Conservation (phyloP, 1,139 yeast genomes). For the Nadsonia commutata region DNA sequence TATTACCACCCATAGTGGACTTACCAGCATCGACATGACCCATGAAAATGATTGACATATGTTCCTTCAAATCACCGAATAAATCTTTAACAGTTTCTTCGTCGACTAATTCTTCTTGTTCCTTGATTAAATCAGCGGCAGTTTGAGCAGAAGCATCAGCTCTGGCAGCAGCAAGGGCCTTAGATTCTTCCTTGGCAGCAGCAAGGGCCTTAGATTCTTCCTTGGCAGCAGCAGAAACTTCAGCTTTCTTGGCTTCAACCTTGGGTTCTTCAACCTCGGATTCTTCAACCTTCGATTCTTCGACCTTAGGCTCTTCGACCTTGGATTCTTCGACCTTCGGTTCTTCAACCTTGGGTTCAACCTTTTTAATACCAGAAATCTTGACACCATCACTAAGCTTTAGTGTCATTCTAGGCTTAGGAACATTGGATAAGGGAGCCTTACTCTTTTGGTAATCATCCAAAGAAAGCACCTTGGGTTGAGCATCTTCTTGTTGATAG, state of each 20-base stretch:
- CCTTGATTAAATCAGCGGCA: slow-evolving; percentile 43
- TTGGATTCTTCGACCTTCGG: neutral
- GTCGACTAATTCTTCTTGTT: slow-evolving; percentile 78
- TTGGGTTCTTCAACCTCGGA: slow-evolving; percentile 1
- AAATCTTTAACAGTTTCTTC: slow-evolving; percentile 77
- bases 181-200: slow-evolving; percentile 2
- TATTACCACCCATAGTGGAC: slow-evolving; percentile 98
- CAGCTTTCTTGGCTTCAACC: slow-evolving; percentile 1
- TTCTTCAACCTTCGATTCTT: slow-evolving; percentile 20
- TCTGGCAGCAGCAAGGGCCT: slow-evolving; percentile 7
- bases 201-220: slow-evolving; percentile 1
- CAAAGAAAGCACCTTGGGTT: slow-evolving; percentile 51
- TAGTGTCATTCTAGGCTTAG: slow-evolving; percentile 18
- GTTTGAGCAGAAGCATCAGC: slow-evolving; percentile 9
- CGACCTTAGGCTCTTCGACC: slow-evolving; percentile 9
- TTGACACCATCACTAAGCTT: slow-evolving; percentile 10
- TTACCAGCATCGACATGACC: slow-evolving; percentile 99
- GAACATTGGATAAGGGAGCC: slow-evolving; percentile 23
- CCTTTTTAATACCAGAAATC: slow-evolving; percentile 5
- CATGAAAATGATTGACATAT: slow-evolving; percentile 91
- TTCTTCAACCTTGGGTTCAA: neutral
- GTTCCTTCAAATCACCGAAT: slow-evolving; percentile 89
- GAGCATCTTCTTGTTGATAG: slow-evolving; percentile 13
- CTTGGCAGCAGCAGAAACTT: slow-evolving; percentile 2
- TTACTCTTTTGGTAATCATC: slow-evolving; percentile 77